phyloP scores from a whole-genome alignment of 2,329 filamentous ascomycete species.

The Zopfia rhizophila region DNA sequence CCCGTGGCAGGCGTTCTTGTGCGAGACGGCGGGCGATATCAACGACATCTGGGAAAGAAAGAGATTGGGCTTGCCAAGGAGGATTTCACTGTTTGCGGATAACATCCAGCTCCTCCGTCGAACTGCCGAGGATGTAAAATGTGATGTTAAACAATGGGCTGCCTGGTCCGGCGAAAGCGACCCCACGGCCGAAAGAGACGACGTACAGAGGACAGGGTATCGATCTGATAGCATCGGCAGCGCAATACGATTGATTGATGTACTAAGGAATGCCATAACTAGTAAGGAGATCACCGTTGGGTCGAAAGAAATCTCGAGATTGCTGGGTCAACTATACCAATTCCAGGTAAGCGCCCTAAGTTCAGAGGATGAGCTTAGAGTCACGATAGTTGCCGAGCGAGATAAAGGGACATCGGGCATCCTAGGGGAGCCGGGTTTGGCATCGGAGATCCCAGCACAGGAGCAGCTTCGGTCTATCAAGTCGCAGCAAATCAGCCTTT shows the following conservation, averaged over 20 bases:
- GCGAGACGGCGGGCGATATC: constrained; percentile 3
- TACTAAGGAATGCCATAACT: constrained; percentile 4
- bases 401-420: too few species aligned
- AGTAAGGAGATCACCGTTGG: constrained; percentile 3
- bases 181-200: too few species aligned
- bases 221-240: constrained; percentile 1
- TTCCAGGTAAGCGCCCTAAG: too few species aligned
- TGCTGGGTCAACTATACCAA: too few species aligned
- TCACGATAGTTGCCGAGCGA: too few species aligned
- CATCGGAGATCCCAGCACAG: neutral
- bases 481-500: constrained; percentile 1
- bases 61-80: neutral
- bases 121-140: constrained; percentile 4
- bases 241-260: constrained; percentile 1
- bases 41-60: constrained; percentile 6
- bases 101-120: constrained; percentile 4
- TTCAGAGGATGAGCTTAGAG: too few species aligned
- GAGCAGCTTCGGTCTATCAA: constrained; percentile 3
- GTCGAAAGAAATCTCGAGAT: constrained; percentile 1
- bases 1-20: neutral
- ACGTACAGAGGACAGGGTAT: neutral
- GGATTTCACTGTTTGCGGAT: neutral
- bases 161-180: constrained; percentile 1
- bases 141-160: constrained; percentile 3
- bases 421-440: too few species aligned